Percentiles rank a stretch among this genome's conserved stretches.
phyloP scores from a whole-genome alignment of 1,284 basidiomycete species.

The Ceratobasidium papillatum region DNA sequence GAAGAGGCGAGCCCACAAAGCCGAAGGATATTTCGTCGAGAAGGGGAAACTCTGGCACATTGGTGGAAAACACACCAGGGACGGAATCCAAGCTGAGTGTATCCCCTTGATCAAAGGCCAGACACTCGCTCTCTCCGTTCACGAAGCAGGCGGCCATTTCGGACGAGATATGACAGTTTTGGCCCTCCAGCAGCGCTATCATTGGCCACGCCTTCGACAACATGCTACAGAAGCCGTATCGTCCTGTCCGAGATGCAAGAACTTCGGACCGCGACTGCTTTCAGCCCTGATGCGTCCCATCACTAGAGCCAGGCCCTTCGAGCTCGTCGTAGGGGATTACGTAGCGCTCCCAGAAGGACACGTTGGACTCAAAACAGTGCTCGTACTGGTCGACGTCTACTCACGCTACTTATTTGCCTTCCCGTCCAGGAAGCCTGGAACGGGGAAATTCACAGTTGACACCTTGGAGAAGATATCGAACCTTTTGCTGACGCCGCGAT shows the following conservation, averaged over 20 bases:
- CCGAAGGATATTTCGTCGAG: conserved; percentile 23
- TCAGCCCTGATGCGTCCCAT: conserved; percentile 12
- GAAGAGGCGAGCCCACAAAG: conserved; percentile 5
- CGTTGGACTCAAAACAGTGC: conserved; percentile 10
- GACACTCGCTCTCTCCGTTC: background rate
- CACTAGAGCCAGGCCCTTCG: conserved; percentile 5
- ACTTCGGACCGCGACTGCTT: conserved; percentile 20
- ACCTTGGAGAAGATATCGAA: conserved; percentile 48
- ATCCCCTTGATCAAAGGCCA: conserved; percentile 45
- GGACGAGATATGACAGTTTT: conserved; percentile 1
- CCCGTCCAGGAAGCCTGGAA: conserved; percentile 46
- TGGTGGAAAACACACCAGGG: background rate
- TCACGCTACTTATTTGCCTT: conserved; percentile 17
- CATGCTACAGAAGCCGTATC: conserved; percentile 18
- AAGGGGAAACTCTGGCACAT: conserved; percentile 37
- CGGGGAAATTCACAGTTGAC: conserved; percentile 48
- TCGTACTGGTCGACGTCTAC: conserved; percentile 11
- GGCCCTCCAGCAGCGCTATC: background rate
- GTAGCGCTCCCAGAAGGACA: conserved; percentile 6
- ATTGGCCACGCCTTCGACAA: conserved; percentile 23
- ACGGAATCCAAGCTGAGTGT: conserved; percentile 45
- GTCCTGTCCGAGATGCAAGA: conserved; percentile 18
- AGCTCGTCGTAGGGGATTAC: conserved; percentile 28
- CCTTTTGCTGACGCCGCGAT: conserved; percentile 48
- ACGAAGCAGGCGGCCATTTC: conserved; percentile 27